Evolutionary conservation across 1,284 basidiomycete species (phyloP).

Genomic region (Chondrostereum purpureum): DNA sequence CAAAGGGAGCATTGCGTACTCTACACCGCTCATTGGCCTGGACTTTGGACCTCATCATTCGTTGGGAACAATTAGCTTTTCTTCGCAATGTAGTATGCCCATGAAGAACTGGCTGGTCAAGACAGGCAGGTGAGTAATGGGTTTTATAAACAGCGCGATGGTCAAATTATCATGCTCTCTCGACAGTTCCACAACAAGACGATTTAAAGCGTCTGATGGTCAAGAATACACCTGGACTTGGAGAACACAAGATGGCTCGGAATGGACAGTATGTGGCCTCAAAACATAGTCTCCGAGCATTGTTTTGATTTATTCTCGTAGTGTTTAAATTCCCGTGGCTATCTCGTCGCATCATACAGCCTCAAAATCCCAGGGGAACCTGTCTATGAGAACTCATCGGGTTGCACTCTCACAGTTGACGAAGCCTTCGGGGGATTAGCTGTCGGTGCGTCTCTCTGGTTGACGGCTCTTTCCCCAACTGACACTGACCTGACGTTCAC

Average conservation of each 20-base stretch:
- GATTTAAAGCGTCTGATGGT: background rate
- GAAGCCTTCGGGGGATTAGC: background rate
- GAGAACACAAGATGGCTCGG: background rate
- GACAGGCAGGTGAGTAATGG: slow-evolving; percentile 36
- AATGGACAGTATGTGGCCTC: background rate
- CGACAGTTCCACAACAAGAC: too few species aligned
- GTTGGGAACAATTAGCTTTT: slow-evolving; percentile 45
- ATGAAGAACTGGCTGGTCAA: slow-evolving; percentile 49
- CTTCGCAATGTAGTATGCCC: slow-evolving; percentile 26
- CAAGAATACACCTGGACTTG: background rate
- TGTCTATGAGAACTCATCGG: background rate
- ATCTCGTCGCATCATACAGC: slow-evolving; percentile 39
- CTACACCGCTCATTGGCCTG: slow-evolving; percentile 38
- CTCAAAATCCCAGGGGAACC: background rate
- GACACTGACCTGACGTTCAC: background rate
- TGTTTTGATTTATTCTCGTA: slow-evolving; percentile 19
- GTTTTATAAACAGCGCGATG: too few species aligned
- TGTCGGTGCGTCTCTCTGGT: background rate
- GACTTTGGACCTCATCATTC: slow-evolving; percentile 42
- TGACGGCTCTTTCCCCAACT: background rate
- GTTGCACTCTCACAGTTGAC: background rate
- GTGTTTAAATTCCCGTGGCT: slow-evolving; percentile 47
- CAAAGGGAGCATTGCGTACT: slow-evolving; percentile 20
- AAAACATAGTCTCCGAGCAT: background rate
- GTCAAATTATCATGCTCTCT: too few species aligned